Conservation (phyloP, 164 flowering plant genomes). For the Dillenia turbinata region DNA sequence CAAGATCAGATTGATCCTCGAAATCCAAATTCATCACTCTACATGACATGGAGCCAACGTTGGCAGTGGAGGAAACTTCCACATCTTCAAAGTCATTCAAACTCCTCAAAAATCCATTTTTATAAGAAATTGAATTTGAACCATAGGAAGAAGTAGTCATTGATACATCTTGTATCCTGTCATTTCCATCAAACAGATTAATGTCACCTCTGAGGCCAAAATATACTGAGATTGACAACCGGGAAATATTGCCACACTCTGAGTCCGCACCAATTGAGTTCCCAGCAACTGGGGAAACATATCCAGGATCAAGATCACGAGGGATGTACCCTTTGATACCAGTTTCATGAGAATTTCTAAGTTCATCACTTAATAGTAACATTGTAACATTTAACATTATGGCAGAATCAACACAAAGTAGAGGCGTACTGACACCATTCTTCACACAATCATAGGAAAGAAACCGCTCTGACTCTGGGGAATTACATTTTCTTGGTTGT, state of each 20-base stretch:
- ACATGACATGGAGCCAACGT: conserved; percentile 24
- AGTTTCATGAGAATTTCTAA: conserved; percentile 7
- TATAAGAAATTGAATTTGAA: conserved; percentile 11
- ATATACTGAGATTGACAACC: conserved; percentile 18
- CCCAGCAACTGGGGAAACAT: conserved; percentile 11
- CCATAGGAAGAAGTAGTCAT: conserved; percentile 11
- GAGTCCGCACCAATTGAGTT: conserved; percentile 10
- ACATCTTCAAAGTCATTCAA: conserved; percentile 22
- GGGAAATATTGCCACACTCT: conserved; percentile 10
- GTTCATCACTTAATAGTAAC: not conserved
- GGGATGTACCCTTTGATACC: not conserved
- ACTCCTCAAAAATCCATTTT: conserved; percentile 1
- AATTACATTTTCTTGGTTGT: not conserved
- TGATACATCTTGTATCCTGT: conserved; percentile 7
- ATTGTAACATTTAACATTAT: not conserved
- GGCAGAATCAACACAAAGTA: conserved; percentile 4
- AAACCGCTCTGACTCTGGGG: not conserved
- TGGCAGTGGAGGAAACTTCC: conserved; percentile 22
- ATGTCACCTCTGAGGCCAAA: conserved; percentile 10
- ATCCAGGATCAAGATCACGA: conserved; percentile 6
- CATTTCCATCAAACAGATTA: conserved; percentile 11
- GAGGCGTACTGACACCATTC: not conserved
- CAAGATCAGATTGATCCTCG: conserved; percentile 22
- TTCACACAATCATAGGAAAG: not conserved
- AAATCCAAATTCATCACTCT: conserved; percentile 21